Evolutionary conservation across 164 flowering plant genomes (phyloP), one percentile per base, ranked within the genome.

Genomic region (Aristolochia californica): DNA sequence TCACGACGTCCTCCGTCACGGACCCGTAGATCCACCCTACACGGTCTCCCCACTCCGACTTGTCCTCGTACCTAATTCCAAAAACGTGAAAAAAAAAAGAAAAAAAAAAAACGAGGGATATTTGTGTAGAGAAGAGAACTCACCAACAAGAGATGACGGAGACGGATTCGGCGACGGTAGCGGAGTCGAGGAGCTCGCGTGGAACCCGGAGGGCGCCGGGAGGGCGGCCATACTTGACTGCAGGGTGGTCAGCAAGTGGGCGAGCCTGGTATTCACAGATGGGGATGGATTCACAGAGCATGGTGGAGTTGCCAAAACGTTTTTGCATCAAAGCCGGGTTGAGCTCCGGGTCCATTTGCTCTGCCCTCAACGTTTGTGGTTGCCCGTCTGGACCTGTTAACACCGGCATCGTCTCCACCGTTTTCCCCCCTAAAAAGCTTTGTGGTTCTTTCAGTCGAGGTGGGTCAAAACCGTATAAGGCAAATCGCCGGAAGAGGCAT

Each of bases 21-120:
- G 94, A 86, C 12, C 95, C 95, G 45, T 87, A 87, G 62, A 87
- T 87, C 91, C 95, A 87, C 0, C 95, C 95, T 15, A 87, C 87
- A 1, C 95, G 70, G 28, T 77, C 87, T 0, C 95, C 95, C 95
- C 95, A 84, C 66, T 87, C 91, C 0, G 95, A 83, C 69, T 87
- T 87, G 74, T 87, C 95, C 70, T 83, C 88, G 49, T 80, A 82
- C 85, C 85, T 80, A 11, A 12, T 11, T 0, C 11, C 15, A 2
- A n/a, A n/a, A 15, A 14, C 22, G 10, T 22, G 11, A n/a, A 13
- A 4, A 13, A 4, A 16, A 56, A 5, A 2, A 34, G 22, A 0
- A 23, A 1, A 16, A 15, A 0, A 12, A 22, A 30, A 7, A n/a
- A 9, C 34, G 17, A 14, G 21, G 8, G 14, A 17, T 10, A 28